Evolutionary conservation across 2,329 filamentous ascomycete species (phyloP), one percentile per base, ranked within the genome.

Genomic region (Conoideocrella luteorostrata): DNA sequence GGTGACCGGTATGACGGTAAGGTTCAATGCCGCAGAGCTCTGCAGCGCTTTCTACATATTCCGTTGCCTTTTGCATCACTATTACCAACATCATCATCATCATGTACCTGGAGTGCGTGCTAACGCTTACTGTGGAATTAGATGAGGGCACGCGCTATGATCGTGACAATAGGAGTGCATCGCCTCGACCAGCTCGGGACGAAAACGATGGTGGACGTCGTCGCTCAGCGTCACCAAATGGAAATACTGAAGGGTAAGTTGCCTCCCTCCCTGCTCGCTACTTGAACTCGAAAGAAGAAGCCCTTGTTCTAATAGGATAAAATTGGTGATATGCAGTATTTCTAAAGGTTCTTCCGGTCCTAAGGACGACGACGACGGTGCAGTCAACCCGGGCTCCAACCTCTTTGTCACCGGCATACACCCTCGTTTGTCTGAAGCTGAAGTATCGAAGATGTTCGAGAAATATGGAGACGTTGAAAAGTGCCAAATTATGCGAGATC

Each of bases 401-500:
- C 85, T 98, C 47, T 98, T 98, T 66, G 93, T 98, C 54, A 98
- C 93, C 51, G 93, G 93, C 56, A 98, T 98, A 54, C 89, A 97
- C 66, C 93, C 93, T 46, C 86, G 87, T 58, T 79, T 98, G 53
- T 83, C 79, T 38, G 93, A 98, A 67, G 78, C 83, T 13, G 93
- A 97, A 63, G 88, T 98, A 49, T 86, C 86, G 43, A 89, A 89
- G 65, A 83, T 98, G 53, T 98, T 98, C 62, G 89, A 96, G 71
- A 98, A 97, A 71, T 97, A 97, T 60, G 93, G 93, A 56, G 89
- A 95, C 63, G 93, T 98, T 41, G 91, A 97, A 72, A 97, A 94
- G 71, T 97, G 91, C 74, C 94, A 96, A 67, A 98, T 98, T 72
- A 98, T 98, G 93, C 82, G 91, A 61, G 93, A 98, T 63, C 93